These are phyloP conservation scores for Eucalyptus marginata DNA, from an alignment of 345 rosid species.

Conservation along the genomic window DNA sequence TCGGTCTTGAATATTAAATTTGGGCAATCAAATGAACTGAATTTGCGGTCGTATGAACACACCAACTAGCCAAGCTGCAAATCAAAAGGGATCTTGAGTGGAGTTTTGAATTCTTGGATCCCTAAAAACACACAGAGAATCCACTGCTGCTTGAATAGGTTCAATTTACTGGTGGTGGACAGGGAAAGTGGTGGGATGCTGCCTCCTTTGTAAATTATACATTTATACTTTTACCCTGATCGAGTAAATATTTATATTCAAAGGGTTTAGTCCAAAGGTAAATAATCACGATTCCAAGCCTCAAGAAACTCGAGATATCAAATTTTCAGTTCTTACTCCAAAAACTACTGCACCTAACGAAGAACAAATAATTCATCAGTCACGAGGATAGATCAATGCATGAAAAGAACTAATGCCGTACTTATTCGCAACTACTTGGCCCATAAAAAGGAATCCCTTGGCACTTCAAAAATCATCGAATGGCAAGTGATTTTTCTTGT, in stretches of 20 bases:
- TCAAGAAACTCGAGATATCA: background rate
- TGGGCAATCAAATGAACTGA: background rate
- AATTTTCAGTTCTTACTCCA: background rate
- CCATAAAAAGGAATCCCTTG: background rate
- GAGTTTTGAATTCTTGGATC: constrained; percentile 7
- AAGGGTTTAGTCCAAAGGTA: background rate
- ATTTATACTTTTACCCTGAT: background rate
- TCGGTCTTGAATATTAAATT: background rate
- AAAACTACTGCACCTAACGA: background rate
- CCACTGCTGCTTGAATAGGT: background rate
- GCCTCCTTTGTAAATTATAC: background rate
- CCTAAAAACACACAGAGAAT: background rate
- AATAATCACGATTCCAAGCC: background rate
- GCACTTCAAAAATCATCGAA: background rate
- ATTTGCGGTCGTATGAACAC: background rate
- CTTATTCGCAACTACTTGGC: background rate
- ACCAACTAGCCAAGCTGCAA: background rate
- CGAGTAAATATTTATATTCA: background rate
- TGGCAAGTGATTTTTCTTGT: background rate
- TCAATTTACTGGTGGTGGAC: background rate
- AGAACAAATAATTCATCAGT: background rate
- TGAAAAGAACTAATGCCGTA: background rate
- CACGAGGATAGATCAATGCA: background rate
- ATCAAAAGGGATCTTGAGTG: background rate
- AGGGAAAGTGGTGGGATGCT: background rate